Evolutionary conservation across 2,329 filamentous ascomycete species (phyloP), one percentile per base, ranked within the genome.

Genomic region (Helotiales sp.): DNA sequence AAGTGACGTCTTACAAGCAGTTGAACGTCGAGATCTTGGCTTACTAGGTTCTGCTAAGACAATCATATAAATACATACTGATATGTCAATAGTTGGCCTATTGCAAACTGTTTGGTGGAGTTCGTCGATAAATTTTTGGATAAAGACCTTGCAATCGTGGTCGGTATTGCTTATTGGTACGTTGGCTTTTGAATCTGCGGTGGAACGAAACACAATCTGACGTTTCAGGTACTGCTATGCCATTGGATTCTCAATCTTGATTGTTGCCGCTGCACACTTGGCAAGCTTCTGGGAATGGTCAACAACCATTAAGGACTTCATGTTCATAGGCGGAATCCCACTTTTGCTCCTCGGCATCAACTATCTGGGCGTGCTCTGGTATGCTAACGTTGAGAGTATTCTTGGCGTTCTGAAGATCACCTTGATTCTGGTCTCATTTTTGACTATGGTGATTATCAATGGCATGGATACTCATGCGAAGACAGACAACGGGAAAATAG

Each of bases 71-170:
- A n/a, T n/a, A n/a, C n/a, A n/a, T n/a, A n/a, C n/a, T n/a, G n/a
- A n/a, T n/a, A n/a, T n/a, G n/a, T n/a, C n/a, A n/a, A n/a, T n/a
- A n/a, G n/a, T 24, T 75, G 72, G 70, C 73, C 73, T 0, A 71
- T 74, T 8, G 67, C 73, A 5, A 73, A 73, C 46, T 71, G 72
- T 1, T 57, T 74, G 27, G 67, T 71, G 13, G 69, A 73, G 31
- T 75, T 71, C 40, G 70, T 74, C 5, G 61, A 68, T 13, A 64
- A 66, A 17, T 74, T 74, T 55, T 70, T 75, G 13, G 74, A 75
- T 49, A 63, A 66, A 40, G 73, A 75, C 30, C 50, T 75, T 12
- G 73, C 71, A 0, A 69, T 69, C n/a, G 65, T 70, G 5, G 66
- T 73, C 8, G 72, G 72, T 5, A 56, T 73, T 5, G 66, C 68